These are phyloP conservation scores for Geum urbanum DNA, from an alignment of 306 rosid genomes.

Conservation along the genomic window DNA sequence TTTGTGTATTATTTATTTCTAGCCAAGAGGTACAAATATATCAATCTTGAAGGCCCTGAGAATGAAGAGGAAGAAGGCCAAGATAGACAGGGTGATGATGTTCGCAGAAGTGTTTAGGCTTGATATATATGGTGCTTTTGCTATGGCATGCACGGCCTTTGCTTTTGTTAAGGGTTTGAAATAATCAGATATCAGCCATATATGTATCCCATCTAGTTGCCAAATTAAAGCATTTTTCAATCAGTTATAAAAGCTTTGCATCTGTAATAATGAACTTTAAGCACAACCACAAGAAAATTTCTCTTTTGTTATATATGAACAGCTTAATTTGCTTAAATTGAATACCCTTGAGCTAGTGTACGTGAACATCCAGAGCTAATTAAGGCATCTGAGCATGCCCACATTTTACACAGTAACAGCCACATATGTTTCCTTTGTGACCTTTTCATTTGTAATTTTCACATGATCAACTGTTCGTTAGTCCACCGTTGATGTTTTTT, in stretches of 20 bases:
- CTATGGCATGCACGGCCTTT: not conserved
- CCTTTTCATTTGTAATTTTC: constrained; percentile 13
- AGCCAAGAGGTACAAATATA: constrained; percentile 51
- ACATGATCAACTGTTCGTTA: constrained; percentile 23
- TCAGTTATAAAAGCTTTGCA: no score
- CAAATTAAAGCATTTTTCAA: not conserved
- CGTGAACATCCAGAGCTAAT: not conserved
- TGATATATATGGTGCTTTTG: not conserved
- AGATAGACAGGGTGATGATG: not conserved
- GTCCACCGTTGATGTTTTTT: constrained; percentile 17
- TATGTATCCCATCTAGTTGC: not conserved
- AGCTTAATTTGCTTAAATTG: not conserved
- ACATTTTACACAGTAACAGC: constrained; percentile 16
- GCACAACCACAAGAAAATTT: not conserved
- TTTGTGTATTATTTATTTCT: constrained; percentile 39
- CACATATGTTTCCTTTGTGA: not conserved
- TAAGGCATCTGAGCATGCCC: not conserved
- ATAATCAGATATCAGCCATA: not conserved
- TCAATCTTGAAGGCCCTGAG: constrained; percentile 18
- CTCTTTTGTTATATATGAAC: not conserved
- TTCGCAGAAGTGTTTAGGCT: constrained; percentile 7
- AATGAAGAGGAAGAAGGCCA: not conserved
- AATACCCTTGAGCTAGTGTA: not conserved
- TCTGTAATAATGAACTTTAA: not conserved
- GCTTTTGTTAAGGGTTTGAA: not conserved